Evolutionary conservation across 228 moss, liverwort and hornwort species (phyloP), one percentile per base, ranked within the genome.

Genomic region (Sphagnum fallax): DNA sequence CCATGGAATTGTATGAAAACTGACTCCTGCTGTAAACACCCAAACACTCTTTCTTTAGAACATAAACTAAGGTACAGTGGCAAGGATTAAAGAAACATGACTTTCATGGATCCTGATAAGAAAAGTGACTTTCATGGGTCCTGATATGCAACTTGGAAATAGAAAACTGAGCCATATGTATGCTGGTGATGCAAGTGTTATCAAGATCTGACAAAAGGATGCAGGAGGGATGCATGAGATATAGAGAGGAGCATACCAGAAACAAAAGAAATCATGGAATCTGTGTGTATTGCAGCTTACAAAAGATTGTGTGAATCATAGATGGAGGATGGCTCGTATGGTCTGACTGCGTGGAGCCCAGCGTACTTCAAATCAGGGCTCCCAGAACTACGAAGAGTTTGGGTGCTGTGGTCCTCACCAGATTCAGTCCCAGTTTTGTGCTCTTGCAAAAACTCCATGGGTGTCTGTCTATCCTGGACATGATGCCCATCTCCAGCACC

Each of bases 281-380:
- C 32, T 32, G 32, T 32, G 74, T 71, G 74, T 72, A 72, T 75
- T 80, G 76, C 81, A 70, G 81, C 87, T 92, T 82, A 93, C 83
- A 93, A 82, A 70, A 93, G 93, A 82, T 89, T 91, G 77, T 89
- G 89, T 51, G 89, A 75, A 67, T 91, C 96, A 87, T 97, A 93
- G 75, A 97, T 88, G 66, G 93, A 84, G 52, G 89, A 75, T 53
- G 88, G 68, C 71, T 89, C 89, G 76, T 88, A 91, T 77, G 88
- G 88, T 78, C 91, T 84, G 80, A 93, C 74, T 64, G 83, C 86
- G 77, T 90, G 93, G 61, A 97, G 83, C 72, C 93, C 96, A 67
- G 89, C 81, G 63, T 93, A 93, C 90, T 97, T 97, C 73, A 90
- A 77, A 73, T 91, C 93, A 71, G 89, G 76, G 70, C 84, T 81